Percentiles rank a stretch among this genome's conserved stretches.
These are phyloP conservation scores for Hypoxylon subgilvum DNA, from an alignment of 495 filamentous ascomycete genomes.

Conservation along the genomic window DNA sequence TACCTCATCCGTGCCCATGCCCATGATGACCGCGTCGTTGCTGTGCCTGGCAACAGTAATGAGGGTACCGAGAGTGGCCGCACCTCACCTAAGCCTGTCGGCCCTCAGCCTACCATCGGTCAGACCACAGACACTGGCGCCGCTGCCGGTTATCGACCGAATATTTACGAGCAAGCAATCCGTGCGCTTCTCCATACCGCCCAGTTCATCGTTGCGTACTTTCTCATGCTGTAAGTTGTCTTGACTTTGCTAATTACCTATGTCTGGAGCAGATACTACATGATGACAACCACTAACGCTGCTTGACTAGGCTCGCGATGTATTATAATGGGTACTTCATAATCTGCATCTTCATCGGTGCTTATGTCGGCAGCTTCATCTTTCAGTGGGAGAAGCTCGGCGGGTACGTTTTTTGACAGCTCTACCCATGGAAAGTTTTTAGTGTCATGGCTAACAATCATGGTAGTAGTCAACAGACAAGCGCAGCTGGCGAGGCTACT, in stretches of 20 bases:
- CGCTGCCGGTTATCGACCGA: conserved; percentile 50
- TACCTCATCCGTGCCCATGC: conserved; percentile 56
- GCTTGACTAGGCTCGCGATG: conserved; percentile 48
- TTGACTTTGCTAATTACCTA: too few relatives aligned
- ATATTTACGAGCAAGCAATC: conserved; percentile 60
- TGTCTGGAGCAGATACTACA: too few relatives aligned
- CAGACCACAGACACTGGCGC: not conserved
- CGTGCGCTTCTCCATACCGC: conserved; percentile 69
- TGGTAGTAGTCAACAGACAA: conserved; percentile 12
- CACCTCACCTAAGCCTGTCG: not conserved
- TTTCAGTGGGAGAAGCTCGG: conserved; percentile 62
- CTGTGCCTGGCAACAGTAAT: not conserved
- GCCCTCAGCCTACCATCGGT: not conserved
- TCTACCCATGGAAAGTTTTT: too few relatives aligned
- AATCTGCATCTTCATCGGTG: conserved; percentile 66
- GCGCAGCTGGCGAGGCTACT: conserved; percentile 15
- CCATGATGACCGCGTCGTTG: conserved; percentile 35
- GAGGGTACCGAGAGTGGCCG: conserved; percentile 4
- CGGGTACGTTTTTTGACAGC: conserved; percentile 11
- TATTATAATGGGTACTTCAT: conserved; percentile 70
- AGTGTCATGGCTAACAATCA: conserved; percentile 6
- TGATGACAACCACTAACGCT: not conserved
- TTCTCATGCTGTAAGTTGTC: conserved; percentile 64
- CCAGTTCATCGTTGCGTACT: conserved; percentile 72
- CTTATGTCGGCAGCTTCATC: conserved; percentile 62